Evolutionary conservation across 805 yeast genomes (phyloP), one percentile per base, ranked within the genome.

Genomic region (Suhomyces xylopsoci): DNA sequence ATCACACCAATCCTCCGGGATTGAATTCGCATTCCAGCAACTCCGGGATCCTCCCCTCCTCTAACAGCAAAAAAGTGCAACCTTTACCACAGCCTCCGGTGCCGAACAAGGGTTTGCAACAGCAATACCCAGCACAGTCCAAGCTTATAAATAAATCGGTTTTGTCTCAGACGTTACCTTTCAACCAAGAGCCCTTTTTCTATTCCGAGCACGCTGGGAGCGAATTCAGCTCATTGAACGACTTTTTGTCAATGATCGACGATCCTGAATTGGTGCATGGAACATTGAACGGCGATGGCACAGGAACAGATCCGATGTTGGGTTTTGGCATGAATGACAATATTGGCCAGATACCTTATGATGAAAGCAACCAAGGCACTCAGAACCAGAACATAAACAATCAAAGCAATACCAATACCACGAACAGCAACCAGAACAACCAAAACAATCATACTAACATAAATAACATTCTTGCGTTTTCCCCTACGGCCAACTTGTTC

Each of bases 181-280:
- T 71, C 66, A 64, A 80, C 59, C 89, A 84, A 53, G 88, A 84
- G 56, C 94, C 96, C 0, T 82, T 87, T 53, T 91, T 91, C 71
- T 87, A 83, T 57, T 88, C 96, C 0, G 97, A 91, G 62, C 96
- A 91, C 65, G 96, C 94, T 0, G 96, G 96, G 2, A 85, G 94
- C 19, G 97, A 92, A 69, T 91, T 92, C 64, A 84, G 90, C 56
- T 90, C 97, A 0, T 74, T 92, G 58, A 90, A 90, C 54, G 97
- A 92, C 64, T 92, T 92, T 62, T 72, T 92, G 49, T 84, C 92
- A 1, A 89, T 92, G 89, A 81, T 92, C 45, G 97, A 92, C 61
- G 97, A 91, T 63, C 88, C 92, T 0, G 88, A 84, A 49, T 71
- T 85, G 62, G 84, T 83, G 9, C 80, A 76, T 59, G 77, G 76